Base-by-base conservation (phyloP, 1,284 basidiomycete species). In the Puccinia polysora region DNA sequence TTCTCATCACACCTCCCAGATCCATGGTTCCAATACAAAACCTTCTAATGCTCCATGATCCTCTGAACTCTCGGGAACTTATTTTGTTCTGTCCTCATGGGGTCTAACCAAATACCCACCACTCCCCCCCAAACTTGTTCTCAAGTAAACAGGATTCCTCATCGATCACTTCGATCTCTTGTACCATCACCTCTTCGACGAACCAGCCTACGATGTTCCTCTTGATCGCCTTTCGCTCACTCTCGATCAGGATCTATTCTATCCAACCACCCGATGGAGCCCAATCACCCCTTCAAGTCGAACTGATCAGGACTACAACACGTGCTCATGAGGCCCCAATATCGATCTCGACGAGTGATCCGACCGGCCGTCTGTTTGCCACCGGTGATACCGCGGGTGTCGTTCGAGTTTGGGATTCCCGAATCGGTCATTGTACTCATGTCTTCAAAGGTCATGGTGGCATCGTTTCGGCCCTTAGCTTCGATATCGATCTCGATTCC, bases 371-470 rank as follows among this genome's bases (percentile, higher is more conserved):
- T 0, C 88, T 97, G 73, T 84, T 98, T 74, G 95, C 96, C 1
- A 96, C 95, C 6, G 96, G 94, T 0, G 89, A 92, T 8, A 90
- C 93, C 4, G 96, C 98, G 77, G 95, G 96, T 15, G 85, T 90
- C 23, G 95, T 97, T 70, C 97, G 97, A 83, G 90, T 99, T 8
- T 98, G 93, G 92, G 89, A 97, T 79, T 85, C 95, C 55, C 82
- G 84, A 2, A 87, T 87, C 20, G 95, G 92, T 8, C 94, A 88
- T 79, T 86, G 90, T 49, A 99, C 96, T 0, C 96, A 99, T 80
- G 85, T 93, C 14, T 94, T 97, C 83, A 89, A 90, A 78, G 95
- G 95, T 10, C 96, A 97, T 78, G 96, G 94, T 6, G 95, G 96
- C 18, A 90, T 97, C 64, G 89, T 97, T 76, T 91, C 89, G 74